Percentiles rank a stretch among this genome's conserved stretches.
phyloP scores from a whole-genome alignment of 345 rosid species.

The Lepidium africanum region DNA sequence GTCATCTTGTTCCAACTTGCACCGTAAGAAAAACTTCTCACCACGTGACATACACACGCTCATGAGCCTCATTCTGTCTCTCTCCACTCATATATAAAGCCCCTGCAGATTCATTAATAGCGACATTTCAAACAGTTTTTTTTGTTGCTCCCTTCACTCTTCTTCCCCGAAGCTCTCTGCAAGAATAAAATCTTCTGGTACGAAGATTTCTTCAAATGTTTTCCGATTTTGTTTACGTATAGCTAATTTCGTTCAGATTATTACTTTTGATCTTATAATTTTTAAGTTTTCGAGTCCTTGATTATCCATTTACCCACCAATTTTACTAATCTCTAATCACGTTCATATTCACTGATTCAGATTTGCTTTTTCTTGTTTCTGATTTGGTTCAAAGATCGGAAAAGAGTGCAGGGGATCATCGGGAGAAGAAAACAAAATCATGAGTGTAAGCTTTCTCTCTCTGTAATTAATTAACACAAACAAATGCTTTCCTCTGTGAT shows the following conservation, averaged over 20 bases:
- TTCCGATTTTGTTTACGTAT: background rate
- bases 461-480: background rate
- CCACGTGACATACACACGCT: constrained; percentile 23
- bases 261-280: background rate
- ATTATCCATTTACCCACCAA: background rate
- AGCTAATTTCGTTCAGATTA: background rate
- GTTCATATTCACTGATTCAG: background rate
- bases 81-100: background rate
- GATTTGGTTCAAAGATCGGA: background rate
- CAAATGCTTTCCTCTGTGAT: background rate
- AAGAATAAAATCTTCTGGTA: background rate
- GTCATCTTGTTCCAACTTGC: background rate
- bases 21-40: background rate
- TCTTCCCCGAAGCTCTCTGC: background rate
- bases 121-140: constrained; percentile 8
- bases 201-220: background rate
- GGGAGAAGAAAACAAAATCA: background rate
- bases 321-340: background rate
- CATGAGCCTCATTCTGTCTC: background rate
- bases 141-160: background rate
- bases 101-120: background rate
- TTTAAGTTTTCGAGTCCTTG: background rate
- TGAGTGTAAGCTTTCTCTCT: constrained; percentile 2
- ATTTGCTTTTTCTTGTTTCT: background rate
- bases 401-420: background rate